Conservation (phyloP, 192 early-diverging fungal species). For the Entomortierella lignicola region DNA sequence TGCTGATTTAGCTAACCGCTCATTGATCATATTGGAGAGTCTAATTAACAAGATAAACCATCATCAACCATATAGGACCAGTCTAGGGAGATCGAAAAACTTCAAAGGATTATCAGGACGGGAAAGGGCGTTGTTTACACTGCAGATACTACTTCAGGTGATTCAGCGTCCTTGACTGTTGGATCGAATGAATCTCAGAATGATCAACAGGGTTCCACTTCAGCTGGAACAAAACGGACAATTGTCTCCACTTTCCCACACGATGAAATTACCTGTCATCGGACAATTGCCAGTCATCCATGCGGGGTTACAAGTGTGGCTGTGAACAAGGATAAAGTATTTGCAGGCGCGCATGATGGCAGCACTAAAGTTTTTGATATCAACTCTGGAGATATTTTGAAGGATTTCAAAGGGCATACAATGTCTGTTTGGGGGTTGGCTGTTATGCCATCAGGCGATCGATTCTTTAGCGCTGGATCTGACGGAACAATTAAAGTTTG, state of each 20-base stretch:
- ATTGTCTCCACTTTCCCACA: constrained; percentile 58
- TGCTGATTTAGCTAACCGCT: background rate
- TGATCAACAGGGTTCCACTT: constrained; percentile 3
- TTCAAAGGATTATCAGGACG: constrained; percentile 46
- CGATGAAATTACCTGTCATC: constrained; percentile 65
- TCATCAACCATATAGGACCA: constrained; percentile 20
- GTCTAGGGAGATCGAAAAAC: constrained; percentile 37
- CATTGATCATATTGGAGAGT: background rate
- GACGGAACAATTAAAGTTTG: constrained; percentile 72
- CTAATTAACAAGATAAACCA: no score
- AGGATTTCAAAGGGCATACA: constrained; percentile 58
- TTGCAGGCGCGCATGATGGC: constrained; percentile 70
- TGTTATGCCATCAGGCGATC: constrained; percentile 42
- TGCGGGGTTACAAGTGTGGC: constrained; percentile 69
- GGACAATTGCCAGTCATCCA: constrained; percentile 62
- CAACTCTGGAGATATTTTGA: constrained; percentile 58
- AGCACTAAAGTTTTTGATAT: constrained; percentile 66
- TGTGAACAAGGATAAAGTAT: constrained; percentile 57
- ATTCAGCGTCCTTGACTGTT: background rate
- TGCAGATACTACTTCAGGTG: background rate
- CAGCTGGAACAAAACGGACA: constrained; percentile 24
- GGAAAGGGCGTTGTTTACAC: constrained; percentile 31
- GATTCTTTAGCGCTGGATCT: constrained; percentile 65
- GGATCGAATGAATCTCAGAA: background rate
- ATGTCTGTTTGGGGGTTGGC: constrained; percentile 71